Conservation (phyloP, 225 moss, liverwort and hornwort species). For the Lunularia cruciata region DNA sequence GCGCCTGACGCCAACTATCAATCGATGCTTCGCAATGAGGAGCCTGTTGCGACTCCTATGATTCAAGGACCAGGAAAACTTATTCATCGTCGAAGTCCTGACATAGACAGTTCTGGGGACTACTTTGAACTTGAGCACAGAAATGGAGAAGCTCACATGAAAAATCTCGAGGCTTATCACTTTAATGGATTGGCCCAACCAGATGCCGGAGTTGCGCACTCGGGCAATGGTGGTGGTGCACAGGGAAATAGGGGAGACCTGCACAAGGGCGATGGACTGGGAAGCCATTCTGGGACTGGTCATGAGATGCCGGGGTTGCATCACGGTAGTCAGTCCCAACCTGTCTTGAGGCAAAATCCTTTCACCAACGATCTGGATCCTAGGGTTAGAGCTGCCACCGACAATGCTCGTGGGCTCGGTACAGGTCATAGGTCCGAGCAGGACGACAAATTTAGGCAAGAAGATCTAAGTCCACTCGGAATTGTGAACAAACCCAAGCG, state of each 20-base stretch:
- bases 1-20: slow-evolving; percentile 32
- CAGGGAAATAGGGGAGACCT: neutral
- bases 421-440: neutral
- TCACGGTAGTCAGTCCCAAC: slow-evolving; percentile 15
- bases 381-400: slow-evolving; percentile 12
- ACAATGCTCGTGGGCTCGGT: neutral
- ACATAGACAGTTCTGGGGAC: slow-evolving; percentile 20
- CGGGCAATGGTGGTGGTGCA: slow-evolving; percentile 5
- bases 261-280: neutral
- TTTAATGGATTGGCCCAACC: slow-evolving; percentile 2
- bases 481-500: slow-evolving; percentile 7
- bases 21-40: slow-evolving; percentile 17
- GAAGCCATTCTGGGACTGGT: neutral
- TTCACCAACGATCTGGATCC: neutral
- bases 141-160: slow-evolving; percentile 19
- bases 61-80: slow-evolving; percentile 26
- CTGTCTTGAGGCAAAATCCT: neutral
- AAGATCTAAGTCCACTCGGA: neutral
- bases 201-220: slow-evolving; percentile 1
- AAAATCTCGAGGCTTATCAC: neutral
- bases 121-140: slow-evolving; percentile 27
- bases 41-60: slow-evolving; percentile 7
- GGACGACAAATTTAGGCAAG: slow-evolving; percentile 23
- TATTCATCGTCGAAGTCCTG: slow-evolving; percentile 9
- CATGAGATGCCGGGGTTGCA: neutral